Evolutionary conservation across 139 green algal species (phyloP).

Genomic region (Protoeuglena noctilucae): DNA sequence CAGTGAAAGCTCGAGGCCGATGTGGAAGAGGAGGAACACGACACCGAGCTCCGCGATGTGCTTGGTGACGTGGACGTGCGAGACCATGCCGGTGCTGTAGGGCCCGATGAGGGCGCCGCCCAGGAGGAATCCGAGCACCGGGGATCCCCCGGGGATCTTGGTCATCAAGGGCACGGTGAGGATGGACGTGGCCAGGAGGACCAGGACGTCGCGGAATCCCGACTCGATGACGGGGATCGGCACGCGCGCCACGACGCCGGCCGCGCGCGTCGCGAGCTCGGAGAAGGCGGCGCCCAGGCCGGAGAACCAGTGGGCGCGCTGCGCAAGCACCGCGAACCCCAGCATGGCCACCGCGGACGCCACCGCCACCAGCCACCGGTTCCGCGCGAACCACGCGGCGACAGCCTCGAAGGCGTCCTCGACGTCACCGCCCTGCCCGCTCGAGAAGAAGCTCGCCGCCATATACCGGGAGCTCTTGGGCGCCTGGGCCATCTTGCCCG

Average conservation of each 20-base stretch:
- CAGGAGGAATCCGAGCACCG: slow-evolving; percentile 89
- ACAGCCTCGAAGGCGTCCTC: background rate
- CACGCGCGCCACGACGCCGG: background rate
- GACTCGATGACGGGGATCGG: background rate
- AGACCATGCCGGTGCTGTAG: slow-evolving; percentile 77
- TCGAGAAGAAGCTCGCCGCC: background rate
- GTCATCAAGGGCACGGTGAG: slow-evolving; percentile 47
- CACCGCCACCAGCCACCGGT: background rate
- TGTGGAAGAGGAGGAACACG: slow-evolving; percentile 95
- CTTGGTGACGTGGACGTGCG: slow-evolving; percentile 63
- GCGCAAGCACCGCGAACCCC: slow-evolving; percentile 62
- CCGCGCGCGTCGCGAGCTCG: background rate
- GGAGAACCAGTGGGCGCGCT: slow-evolving; percentile 65
- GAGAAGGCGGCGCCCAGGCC: slow-evolving; percentile 51
- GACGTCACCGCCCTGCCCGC: background rate
- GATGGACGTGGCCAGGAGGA: slow-evolving; percentile 7
- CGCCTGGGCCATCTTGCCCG: slow-evolving; percentile 35
- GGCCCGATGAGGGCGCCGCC: slow-evolving; percentile 83
- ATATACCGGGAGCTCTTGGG: background rate
- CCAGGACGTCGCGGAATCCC: slow-evolving; percentile 6
- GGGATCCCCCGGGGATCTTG: slow-evolving; percentile 74
- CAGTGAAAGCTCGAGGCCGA: slow-evolving; percentile 86
- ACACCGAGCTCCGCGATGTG: slow-evolving; percentile 90
- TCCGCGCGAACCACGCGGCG: background rate
- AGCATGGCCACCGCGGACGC: background rate